A percentile compares a stretch with the other conserved stretches of the same genome.
These are phyloP conservation scores for Coelastrella sp. DNA, from an alignment of 139 green algal species.

Conservation along the genomic window DNA sequence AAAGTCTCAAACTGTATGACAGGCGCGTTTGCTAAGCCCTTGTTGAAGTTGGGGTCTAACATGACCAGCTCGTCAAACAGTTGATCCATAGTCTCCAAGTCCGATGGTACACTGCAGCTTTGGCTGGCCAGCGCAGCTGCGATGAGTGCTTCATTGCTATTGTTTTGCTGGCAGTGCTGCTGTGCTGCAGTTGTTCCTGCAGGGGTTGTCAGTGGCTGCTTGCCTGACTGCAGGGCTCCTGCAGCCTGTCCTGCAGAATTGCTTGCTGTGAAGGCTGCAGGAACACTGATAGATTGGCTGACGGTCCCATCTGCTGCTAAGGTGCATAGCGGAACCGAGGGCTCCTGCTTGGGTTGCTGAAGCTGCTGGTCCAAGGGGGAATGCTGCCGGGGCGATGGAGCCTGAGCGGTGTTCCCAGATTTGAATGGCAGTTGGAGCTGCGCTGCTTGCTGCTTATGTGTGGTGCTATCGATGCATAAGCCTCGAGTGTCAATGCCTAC, in stretches of 20 bases:
- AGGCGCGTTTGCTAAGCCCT: not conserved
- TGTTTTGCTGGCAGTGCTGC: not conserved
- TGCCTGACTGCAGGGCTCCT: too few species aligned
- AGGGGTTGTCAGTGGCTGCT: not conserved
- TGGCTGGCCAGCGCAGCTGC: not conserved
- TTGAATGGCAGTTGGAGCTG: not conserved
- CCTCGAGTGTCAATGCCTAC: not conserved
- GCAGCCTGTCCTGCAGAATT: too few species aligned
- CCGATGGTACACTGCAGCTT: slow-evolving; percentile 10
- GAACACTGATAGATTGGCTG: too few species aligned
- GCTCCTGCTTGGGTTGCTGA: too few species aligned
- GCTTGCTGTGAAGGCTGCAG: too few species aligned
- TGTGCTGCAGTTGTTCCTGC: slow-evolving; percentile 14
- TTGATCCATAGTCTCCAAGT: slow-evolving; percentile 25
- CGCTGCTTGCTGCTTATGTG: not conserved
- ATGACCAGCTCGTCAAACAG: slow-evolving; percentile 41
- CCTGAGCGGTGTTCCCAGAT: too few species aligned
- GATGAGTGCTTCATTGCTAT: not conserved
- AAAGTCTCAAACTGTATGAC: slow-evolving; percentile 11
- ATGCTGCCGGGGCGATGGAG: too few species aligned
- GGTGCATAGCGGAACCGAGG: too few species aligned
- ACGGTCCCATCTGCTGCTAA: too few species aligned
- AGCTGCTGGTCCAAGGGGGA: too few species aligned
- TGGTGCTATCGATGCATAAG: not conserved
- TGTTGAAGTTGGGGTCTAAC: slow-evolving; percentile 11